Base-by-base conservation (phyloP, 148 eudicot genomes). In the Chenopodium berlandieri region DNA sequence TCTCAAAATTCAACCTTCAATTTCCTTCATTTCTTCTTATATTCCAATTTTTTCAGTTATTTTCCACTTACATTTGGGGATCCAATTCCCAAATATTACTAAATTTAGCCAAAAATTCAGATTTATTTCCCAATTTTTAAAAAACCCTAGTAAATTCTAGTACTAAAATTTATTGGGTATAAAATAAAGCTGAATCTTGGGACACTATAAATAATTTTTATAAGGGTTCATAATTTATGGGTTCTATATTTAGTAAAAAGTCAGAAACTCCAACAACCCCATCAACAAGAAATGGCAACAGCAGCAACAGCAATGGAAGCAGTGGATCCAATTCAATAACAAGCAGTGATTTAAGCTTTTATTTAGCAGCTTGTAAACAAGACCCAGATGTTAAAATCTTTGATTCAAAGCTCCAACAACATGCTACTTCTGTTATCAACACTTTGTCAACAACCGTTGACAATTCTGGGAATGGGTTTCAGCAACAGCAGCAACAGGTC, bases 351-450 rank as follows among this genome's bases (percentile, higher is more conserved):
- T 34, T 83, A 22, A 86, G 12, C 34, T 79, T 82, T 0, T 86
- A 86, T 52, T 40, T 83, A 71, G 83, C 83, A 50, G 88, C 85
- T 2, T 80, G 83, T 44, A 64, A 81, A 14, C n/a, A n/a, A 10
- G 88, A 86, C 82, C 82, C 79, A 50, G 82, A 80, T 74, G 83
- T 86, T 20, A 67, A 75, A 68, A 56, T 44, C n/a, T 86, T 83
- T 68, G 88, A 83, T 30, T 81, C 75, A 0, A 80, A 73, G 40
- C 86, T 86, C 9, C 86, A 86, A 1, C 81, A 74, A 19, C 84
- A 80, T 7, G 75, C 86, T 27, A 67, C 56, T n/a, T 67, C 80
- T 4, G 62, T 83, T 31, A 80, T 86, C 32, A 80, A 67, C 44
- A 71, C 78, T 31, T 23, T 78, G 9, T 30, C 73, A 8, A 10